Evolutionary conservation across 1,284 basidiomycete genomes (phyloP).

Genomic region (Ceratobasidium sp.): DNA sequence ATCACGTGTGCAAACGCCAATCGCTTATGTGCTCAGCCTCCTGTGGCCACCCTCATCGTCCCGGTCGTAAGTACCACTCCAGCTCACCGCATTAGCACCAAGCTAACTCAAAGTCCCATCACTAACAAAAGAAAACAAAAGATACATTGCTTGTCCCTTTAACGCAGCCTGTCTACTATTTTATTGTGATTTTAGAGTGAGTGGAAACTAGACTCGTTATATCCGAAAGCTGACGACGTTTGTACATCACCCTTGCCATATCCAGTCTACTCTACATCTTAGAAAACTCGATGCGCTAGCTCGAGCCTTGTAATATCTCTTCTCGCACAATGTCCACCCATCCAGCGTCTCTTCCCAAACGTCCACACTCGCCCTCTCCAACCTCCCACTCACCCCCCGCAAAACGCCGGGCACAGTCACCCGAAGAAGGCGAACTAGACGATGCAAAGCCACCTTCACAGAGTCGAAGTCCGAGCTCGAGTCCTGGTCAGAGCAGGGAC

Average conservation of each 20-base stretch:
- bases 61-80: neutral
- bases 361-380: slow-evolving; percentile 45
- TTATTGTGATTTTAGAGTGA: neutral
- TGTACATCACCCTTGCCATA: neutral
- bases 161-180: neutral
- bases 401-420: slow-evolving; percentile 73
- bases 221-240: neutral
- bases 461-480: neutral
- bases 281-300: neutral
- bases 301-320: neutral
- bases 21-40: neutral
- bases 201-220: neutral
- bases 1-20: neutral
- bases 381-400: slow-evolving; percentile 61
- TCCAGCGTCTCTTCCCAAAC: slow-evolving; percentile 14
- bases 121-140: neutral
- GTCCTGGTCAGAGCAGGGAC: neutral
- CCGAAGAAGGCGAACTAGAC: slow-evolving; percentile 84
- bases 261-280: neutral
- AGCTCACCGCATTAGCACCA: neutral
- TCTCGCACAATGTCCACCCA: neutral
- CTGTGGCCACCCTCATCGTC: neutral
- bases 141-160: neutral
- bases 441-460: slow-evolving; percentile 54
- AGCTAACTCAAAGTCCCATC: neutral